Evolutionary conservation across 1,284 basidiomycete genomes (phyloP).

Genomic region (Earliella scabrosa): DNA sequence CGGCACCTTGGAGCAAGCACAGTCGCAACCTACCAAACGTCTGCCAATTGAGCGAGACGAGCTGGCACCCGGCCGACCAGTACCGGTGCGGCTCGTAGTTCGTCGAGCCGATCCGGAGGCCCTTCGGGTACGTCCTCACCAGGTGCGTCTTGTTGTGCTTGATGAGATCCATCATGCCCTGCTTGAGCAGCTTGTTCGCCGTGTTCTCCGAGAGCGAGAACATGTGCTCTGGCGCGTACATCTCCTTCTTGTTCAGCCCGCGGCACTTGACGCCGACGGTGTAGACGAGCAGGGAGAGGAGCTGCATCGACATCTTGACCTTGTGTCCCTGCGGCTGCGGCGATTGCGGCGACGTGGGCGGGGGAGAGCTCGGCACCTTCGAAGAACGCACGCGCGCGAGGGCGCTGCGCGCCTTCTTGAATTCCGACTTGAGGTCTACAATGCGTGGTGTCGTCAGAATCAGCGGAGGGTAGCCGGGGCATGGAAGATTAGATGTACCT

Average conservation of each 20-base stretch:
- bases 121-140: conserved; percentile 91
- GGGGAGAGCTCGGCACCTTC: conserved; percentile 3
- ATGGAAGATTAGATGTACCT: conserved; percentile 22
- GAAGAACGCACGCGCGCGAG: conserved; percentile 39
- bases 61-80: conserved; percentile 90
- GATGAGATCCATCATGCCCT: conserved; percentile 72
- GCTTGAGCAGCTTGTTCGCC: conserved; percentile 70
- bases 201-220: conserved; percentile 92
- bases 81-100: conserved; percentile 92
- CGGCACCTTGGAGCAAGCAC: neutral
- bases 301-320: conserved; percentile 72
- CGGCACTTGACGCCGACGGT: conserved; percentile 96
- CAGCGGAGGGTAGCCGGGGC: neutral
- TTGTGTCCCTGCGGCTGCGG: conserved; percentile 38
- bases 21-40: conserved; percentile 69
- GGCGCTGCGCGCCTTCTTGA: conserved; percentile 43
- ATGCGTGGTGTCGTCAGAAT: neutral
- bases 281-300: conserved; percentile 87
- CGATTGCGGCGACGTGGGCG: conserved; percentile 8
- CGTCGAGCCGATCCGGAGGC: conserved; percentile 78
- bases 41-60: conserved; percentile 99
- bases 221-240: conserved; percentile 88
- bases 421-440: conserved; percentile 37
- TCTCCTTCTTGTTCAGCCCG: conserved; percentile 89
- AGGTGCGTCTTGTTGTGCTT: conserved; percentile 90